Base-by-base conservation (phyloP, 768 basidiomycete species). In the Cyclocybe cylindracea region DNA sequence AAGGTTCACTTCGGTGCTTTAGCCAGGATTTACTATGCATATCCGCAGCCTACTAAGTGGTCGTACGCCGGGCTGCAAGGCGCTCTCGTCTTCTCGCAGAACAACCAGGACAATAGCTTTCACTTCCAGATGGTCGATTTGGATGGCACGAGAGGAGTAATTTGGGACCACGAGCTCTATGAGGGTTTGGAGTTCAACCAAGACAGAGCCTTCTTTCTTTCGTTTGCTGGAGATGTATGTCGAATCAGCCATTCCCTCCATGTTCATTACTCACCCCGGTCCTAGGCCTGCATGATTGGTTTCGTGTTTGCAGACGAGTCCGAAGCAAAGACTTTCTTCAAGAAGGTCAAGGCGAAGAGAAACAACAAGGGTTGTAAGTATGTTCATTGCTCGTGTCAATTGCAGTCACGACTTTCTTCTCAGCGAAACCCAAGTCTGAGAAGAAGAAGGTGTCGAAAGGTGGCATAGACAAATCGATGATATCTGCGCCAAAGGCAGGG, bases 81-180 rank as follows among this genome's bases (percentile, higher is more conserved):
- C 8, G 94, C 86, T 18, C 71, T 98, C 35, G 85, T 85, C 1
- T 82, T 96, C 57, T 78, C 82, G 11, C 71, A 78, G 10, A 86
- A 94, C 65, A 80, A 73, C 42, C 66, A 70, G 2, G 80, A 76
- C 47, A 80, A 80, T 24, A 75, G 76, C 4, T 73, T 84, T 36
- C 78, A 77, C 64, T 83, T 97, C 63, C 84, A 83, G 67, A 74
- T 98, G 46, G 89, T 98, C 2, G 96, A 98, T 68, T 63, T 97
- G 13, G 70, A 78, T 57, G 91, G 93, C 14, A 91, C 91, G 3
- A 73, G 93, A 48, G 94, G 93, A 4, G 81, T 94, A 16, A 83
- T 94, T 39, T 99, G 96, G 96, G 85, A 93, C 51, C 91, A 97
- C 58, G 94, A 96, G 66, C 70, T 98, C 4, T 96, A 94, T 60